Evolutionary conservation across 2,329 filamentous ascomycete species (phyloP), one percentile per base, ranked within the genome.

Genomic region (Penicillium expansum): DNA sequence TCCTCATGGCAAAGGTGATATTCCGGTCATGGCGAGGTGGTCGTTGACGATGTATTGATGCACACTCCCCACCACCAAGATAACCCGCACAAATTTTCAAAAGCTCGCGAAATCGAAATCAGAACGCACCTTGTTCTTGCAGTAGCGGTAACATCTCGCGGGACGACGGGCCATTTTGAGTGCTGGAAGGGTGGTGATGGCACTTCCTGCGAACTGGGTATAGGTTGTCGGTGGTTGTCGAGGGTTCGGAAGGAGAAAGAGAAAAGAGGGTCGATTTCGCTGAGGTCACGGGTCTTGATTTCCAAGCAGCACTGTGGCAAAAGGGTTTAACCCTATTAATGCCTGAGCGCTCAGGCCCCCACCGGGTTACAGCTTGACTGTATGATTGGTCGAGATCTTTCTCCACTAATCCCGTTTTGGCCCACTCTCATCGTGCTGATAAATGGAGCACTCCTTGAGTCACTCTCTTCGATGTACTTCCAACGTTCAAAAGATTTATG

Each of bases 131-230:
- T 97, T 97, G 89, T 97, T 99, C 91, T 99, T 99, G 92, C 94
- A 99, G 90, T 99, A 99, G 79, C 94, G 89, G 88, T 96, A 99
- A 86, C 94, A 99, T 86, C 94, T 90, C 78, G 94, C 94, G 78
- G 94, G 94, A 90, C 94, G 92, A 83, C 94, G 92, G 78, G 94
- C 94, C 94, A 99, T 99, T 85, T 88, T 92, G 88, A 88, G 86
- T 76, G 77, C 76, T 79, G 78, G 77, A 79, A 75, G 79, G 75
- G 70, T 69, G 73, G 68, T 66, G 62, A 65, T 64, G 69, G 76
- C 75, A 76, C 74, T 79, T 79, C 74, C 71, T 78, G 74, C 76
- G 76, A 77, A 79, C 74, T 75, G 65, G 69, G 60, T 72, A 67
- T 71, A 65, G 71, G 69, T 63, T 66, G 62, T 66, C 66, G 63